Evolutionary conservation across 1,139 yeast genomes (phyloP), one percentile per base, ranked within the genome.

Genomic region (Pichia sp.): DNA sequence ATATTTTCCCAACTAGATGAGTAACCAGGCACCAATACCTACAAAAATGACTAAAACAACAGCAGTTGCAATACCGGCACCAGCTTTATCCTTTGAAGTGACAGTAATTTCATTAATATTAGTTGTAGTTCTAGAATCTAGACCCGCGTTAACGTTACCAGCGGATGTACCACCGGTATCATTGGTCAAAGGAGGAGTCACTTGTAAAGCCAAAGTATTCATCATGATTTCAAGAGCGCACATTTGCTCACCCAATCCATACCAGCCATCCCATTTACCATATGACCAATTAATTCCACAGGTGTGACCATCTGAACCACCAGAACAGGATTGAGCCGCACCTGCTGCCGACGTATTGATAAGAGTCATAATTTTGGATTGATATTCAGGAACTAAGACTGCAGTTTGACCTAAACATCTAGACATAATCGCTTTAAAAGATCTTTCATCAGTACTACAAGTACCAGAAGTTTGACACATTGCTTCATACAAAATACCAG

Each of bases 41-140:
- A 84, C 65, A 47, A 87, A 64, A 2, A 81, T 69, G 5, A 77
- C 73, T 46, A 87, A 78, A 38, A 86, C 75, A 31, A 87, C 62
- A 3, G 88, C 88, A 2, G 97, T 88, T 47, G 87, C 73, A 41
- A 88, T 73, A 45, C 94, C 94, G 0, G 97, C 97, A 49, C 96
- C 97, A 2, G 88, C 95, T 57, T 68, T 77, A 58, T 88, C 96
- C 49, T 81, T 82, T 1, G 68, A 54, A n/a, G 70, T 70, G 37
- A 86, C 73, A 3, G 60, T 58, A 52, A 86, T 55, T 33, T 50
- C 50, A 49, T 62, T 53, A 4, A 44, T 48, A 44, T 55, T 54
- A 9, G 55, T 39, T 8, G 53, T 52, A 32, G 54, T 54, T 33
- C 44, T 47, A 4, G 66, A 47, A 42, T 58, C 64, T 28, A 64